These are phyloP conservation scores for Acorus calamus DNA, from an alignment of 106 monocot species.

Conservation along the genomic window DNA sequence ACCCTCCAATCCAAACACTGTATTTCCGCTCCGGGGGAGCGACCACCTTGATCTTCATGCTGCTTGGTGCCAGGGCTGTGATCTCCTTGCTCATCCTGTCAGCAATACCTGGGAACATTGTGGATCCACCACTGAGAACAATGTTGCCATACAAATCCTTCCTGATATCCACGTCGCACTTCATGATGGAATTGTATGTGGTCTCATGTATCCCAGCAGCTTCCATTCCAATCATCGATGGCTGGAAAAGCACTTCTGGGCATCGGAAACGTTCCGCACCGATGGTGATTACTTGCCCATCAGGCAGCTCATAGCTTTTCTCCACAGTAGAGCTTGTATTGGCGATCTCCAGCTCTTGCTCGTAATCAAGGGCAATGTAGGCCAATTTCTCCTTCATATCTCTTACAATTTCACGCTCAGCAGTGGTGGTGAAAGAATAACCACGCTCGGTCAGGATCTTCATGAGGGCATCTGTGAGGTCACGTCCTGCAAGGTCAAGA, in stretches of 20 bases:
- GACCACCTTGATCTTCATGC: constrained; percentile 5
- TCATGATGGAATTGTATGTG: no score
- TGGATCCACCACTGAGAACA: constrained; percentile 2
- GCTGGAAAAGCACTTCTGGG: constrained; percentile 5
- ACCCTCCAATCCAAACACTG: constrained; percentile 7
- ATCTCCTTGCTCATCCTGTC: constrained; percentile 3
- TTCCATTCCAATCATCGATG: constrained; percentile 4
- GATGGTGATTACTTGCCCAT: constrained; percentile 6
- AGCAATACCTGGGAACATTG: constrained; percentile 5
- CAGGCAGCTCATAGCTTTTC: constrained; percentile 2
- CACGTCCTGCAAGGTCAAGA: constrained; percentile 3
- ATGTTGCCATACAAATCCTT: constrained; percentile 5
- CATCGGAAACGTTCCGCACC: constrained; percentile 6
- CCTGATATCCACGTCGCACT: background rate
- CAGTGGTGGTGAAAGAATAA: constrained; percentile 5
- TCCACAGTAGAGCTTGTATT: constrained; percentile 1
- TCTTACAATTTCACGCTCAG: constrained; percentile 4
- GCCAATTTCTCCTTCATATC: constrained; percentile 6
- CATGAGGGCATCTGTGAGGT: constrained; percentile 4
- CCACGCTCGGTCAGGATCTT: constrained; percentile 9
- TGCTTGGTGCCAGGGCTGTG: constrained; percentile 4
- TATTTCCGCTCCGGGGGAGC: constrained; percentile 3
- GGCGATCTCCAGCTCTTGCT: background rate
- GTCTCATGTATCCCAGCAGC: constrained; percentile 1
- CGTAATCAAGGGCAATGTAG: constrained; percentile 1